Evolutionary conservation across 78 protist species (phyloP), one percentile per base, ranked within the genome.

Genomic region (Chrysochromulina tobinii): DNA sequence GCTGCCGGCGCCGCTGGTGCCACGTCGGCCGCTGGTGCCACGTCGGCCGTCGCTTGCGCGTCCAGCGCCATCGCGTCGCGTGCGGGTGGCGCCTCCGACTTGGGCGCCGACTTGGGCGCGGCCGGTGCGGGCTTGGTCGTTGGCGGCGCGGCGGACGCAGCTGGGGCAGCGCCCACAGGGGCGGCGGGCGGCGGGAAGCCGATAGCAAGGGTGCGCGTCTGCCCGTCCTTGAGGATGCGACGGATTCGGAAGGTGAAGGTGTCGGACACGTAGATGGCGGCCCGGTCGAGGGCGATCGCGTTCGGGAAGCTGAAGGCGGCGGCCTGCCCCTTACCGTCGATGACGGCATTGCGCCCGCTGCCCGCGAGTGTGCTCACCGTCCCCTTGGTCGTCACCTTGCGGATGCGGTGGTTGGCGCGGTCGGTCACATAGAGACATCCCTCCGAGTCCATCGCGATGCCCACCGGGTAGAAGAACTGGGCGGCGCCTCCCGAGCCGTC

Each of bases 401-500:
- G 81, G n/a, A 72, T 15, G 81, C 81, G 81, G 53, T 72, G 81
- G 81, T 72, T 72, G 57, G 54, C 81, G 53, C 81, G 81, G 85
- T 77, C 85, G 17, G 85, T 38, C 85, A 77, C 85, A 11, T 51
- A 51, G 20, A 77, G 57, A 0, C 61, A 51, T 57, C 85, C 85
- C 12, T 77, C 85, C 85, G 58, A 0, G 8, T 50, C 85, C 12
- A 18, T 4, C 5, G 85, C 58, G 15, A 77, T 14, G 7, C 85
- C 85, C 4, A 0, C 1, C 57, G 85, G 85, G 58, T 77, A 53
- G 38, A 1, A 53, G 58, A 77, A 77, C 61, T 4, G 7, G 12
- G 50, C 81, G 57, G 9, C 7, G 55, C 27, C 20, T 11, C 73
- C 73, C 73, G 1, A 1, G 38, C 73, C 73, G 73, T 67, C 73